Conservation (phyloP, 257 asterid species). For the Orobanche coerulescens region DNA sequence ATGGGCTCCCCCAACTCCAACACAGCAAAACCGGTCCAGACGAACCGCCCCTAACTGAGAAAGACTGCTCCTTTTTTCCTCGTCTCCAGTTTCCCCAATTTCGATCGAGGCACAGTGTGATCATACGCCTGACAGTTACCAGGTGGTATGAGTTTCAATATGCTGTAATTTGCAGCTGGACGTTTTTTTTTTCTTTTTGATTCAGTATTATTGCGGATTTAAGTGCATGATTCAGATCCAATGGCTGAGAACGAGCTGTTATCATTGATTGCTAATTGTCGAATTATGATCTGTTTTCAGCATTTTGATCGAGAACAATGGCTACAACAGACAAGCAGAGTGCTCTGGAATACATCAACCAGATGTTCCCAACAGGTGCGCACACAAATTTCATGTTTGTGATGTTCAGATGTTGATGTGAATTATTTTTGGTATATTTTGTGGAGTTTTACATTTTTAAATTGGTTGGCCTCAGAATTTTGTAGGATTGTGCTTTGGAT, state of each 20-base stretch:
- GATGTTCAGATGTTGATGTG: slow-evolving; percentile 7
- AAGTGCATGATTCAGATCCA: slow-evolving; percentile 28
- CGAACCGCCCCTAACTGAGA: slow-evolving; percentile 12
- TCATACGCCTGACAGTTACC: slow-evolving; percentile 21
- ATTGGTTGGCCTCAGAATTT: slow-evolving; percentile 12
- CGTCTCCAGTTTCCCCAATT: neutral
- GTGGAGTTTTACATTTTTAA: neutral
- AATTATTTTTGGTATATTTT: neutral
- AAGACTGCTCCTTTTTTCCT: neutral
- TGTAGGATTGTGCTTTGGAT: slow-evolving; percentile 12
- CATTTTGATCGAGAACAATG: slow-evolving; percentile 33
- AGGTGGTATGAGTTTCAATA: slow-evolving; percentile 18
- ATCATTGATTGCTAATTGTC: slow-evolving; percentile 11
- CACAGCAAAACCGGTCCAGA: slow-evolving; percentile 6
- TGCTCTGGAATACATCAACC: slow-evolving; percentile 90
- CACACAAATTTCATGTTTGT: neutral
- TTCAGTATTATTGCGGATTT: slow-evolving; percentile 18
- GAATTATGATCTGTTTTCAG: slow-evolving; percentile 20
- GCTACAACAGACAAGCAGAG: slow-evolving; percentile 67
- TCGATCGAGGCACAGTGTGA: slow-evolving; percentile 17
- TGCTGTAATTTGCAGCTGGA: slow-evolving; percentile 7
- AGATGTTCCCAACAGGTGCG: slow-evolving; percentile 93
- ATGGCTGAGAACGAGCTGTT: slow-evolving; percentile 16
- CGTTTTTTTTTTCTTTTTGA: neutral
- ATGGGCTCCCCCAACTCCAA: neutral